These are phyloP conservation scores for Harringtonia lauricola DNA, from an alignment of 2,329 filamentous ascomycete species.

Conservation along the genomic window DNA sequence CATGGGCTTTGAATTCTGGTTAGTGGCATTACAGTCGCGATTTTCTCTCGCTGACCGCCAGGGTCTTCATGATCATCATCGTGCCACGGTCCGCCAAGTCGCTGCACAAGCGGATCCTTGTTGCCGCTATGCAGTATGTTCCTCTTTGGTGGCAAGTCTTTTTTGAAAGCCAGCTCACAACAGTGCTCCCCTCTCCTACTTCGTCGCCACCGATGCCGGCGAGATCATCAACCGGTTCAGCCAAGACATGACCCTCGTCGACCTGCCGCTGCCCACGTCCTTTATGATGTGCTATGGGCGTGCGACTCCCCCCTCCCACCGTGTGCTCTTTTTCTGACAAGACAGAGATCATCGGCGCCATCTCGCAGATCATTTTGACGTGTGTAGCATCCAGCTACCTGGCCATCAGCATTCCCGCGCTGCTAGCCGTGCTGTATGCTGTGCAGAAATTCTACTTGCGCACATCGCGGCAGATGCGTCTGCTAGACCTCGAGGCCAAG, in stretches of 20 bases:
- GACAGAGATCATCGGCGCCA: conserved; percentile 23
- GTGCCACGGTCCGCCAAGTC: conserved; percentile 19
- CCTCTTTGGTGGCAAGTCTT: background rate
- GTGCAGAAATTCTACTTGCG: conserved; percentile 38
- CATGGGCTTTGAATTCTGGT: conserved; percentile 2
- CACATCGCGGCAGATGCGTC: conserved; percentile 38
- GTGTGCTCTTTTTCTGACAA: no score
- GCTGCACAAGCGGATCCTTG: conserved; percentile 17
- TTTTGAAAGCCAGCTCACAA: background rate
- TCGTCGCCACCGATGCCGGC: background rate
- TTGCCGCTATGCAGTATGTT: conserved; percentile 10
- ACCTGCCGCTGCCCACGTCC: conserved; percentile 14
- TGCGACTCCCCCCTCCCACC: background rate
- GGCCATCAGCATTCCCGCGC: conserved; percentile 26
- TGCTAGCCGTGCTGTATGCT: conserved; percentile 26
- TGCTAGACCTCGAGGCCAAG: conserved; percentile 39
- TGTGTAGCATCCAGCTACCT: conserved; percentile 31
- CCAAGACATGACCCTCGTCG: conserved; percentile 31
- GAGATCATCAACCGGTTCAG: conserved; percentile 18
- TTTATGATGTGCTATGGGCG: conserved; percentile 5
- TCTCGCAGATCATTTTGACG: conserved; percentile 33
- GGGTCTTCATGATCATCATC: conserved; percentile 21
- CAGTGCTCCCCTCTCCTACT: background rate
- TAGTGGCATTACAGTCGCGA: background rate
- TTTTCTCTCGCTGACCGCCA: conserved; percentile 3